Conservation (phyloP, 768 basidiomycete genomes). For the Naganishia vaughanmartiniae region DNA sequence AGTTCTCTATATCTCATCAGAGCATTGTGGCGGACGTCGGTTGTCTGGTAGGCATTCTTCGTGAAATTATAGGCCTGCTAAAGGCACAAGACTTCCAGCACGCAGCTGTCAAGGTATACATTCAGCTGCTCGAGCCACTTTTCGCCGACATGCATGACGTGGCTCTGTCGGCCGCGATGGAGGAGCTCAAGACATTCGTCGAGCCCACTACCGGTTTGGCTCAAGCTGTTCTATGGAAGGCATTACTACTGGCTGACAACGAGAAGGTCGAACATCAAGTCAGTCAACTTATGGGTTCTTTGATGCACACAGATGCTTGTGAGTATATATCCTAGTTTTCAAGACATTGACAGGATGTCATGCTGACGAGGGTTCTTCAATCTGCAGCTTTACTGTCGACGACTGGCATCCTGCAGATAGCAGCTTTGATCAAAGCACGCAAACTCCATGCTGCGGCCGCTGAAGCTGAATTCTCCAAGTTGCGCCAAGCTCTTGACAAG, state of each 20-base stretch:
- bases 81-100: slow-evolving; percentile 7
- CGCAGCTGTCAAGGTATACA: slow-evolving; percentile 18
- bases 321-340: neutral
- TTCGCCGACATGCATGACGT: neutral
- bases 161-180: neutral
- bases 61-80: neutral
- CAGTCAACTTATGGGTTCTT: slow-evolving; percentile 7
- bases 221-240: slow-evolving; percentile 69
- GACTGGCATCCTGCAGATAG: slow-evolving; percentile 12
- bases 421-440: slow-evolving; percentile 15
- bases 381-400: slow-evolving; percentile 1
- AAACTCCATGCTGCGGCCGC: neutral
- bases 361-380: no score
- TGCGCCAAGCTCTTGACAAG: slow-evolving; percentile 4
- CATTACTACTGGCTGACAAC: slow-evolving; percentile 37
- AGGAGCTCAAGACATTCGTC: slow-evolving; percentile 43
- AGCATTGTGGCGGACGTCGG: neutral
- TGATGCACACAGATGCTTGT: slow-evolving; percentile 6
- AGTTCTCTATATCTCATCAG: neutral
- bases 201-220: slow-evolving; percentile 70
- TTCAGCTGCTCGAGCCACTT: slow-evolving; percentile 6
- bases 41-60: neutral
- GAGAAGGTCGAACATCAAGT: neutral
- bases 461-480: slow-evolving; percentile 5
- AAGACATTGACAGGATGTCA: no score